phyloP scores from a whole-genome alignment of 108 stramenopile genomes.

The Cyclotella sp. region DNA sequence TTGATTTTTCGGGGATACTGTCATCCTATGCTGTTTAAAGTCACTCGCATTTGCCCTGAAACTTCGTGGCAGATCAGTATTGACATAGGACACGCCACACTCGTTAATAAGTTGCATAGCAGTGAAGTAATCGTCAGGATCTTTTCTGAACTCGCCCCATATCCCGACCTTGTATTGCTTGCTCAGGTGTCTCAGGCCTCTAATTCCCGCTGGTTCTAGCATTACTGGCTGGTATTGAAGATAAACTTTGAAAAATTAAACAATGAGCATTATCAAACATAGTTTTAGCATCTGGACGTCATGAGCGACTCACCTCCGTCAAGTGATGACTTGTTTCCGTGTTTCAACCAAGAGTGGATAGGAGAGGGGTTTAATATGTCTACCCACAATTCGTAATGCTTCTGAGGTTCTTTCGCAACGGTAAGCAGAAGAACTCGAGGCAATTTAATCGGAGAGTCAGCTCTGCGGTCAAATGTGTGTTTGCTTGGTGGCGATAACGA shows the following conservation, averaged over 20 bases:
- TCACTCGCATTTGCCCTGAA: constrained; percentile 26
- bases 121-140: constrained; percentile 73
- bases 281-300: not conserved
- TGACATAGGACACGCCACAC: constrained; percentile 76
- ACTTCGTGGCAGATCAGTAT: constrained; percentile 71
- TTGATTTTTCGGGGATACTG: not conserved
- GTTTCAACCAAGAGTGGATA: constrained; percentile 62
- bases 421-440: constrained; percentile 70
- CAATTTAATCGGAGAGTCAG: constrained; percentile 38
- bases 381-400: constrained; percentile 57
- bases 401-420: constrained; percentile 55
- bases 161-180: constrained; percentile 61
- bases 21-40: constrained; percentile 6
- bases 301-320: constrained; percentile 49
- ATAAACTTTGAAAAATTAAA: constrained; percentile 48
- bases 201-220: constrained; percentile 58
- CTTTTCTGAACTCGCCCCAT: constrained; percentile 61
- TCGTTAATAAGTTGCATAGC: constrained; percentile 58
- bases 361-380: constrained; percentile 57
- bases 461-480: not conserved
- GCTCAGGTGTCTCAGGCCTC: constrained; percentile 49
- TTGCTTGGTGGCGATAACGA: constrained; percentile 2
- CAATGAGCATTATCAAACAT: not conserved
- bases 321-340: constrained; percentile 50
- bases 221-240: constrained; percentile 74